Base-by-base conservation (phyloP, 2,329 filamentous ascomycete species). In the Colletotrichum abscissum region DNA sequence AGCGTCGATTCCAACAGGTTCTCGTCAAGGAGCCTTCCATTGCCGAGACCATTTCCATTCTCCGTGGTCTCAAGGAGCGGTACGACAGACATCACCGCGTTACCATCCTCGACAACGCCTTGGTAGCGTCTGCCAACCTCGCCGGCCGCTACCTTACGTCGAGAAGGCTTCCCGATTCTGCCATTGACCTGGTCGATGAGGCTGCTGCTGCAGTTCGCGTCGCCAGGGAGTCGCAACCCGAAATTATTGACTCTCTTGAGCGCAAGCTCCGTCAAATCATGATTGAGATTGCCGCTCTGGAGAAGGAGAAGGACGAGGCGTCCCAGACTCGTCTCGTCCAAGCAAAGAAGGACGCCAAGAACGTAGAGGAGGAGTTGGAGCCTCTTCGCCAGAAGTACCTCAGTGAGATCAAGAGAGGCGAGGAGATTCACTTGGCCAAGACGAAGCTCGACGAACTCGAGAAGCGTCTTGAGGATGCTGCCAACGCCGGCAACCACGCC, bases 81-180 rank as follows among this genome's bases (percentile, higher is more conserved):
- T 99, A 98, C 84, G 97, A 99, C 85, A 94, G 97, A 63, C 97
- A 99, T 83, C 97, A 99, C 82, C 95, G 96, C 88, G 97, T 99
- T 79, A 98, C 92, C 76, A 99, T 99, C 77, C 92, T 96, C 56
- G 97, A 99, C 80, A 95, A 92, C 79, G 97, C 97, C 75, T 94
- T 99, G 75, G 96, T 99, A 19, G 90, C 95, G 63, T 91, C 97
- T 5, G 94, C 97, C n/a, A 97, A 92, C 69, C 90, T 99, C 65
- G 97, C 97, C 16, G 94, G 96, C 60, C 93, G 97, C 69, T 99
- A 99, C 79, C 92, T 99, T 67, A 99, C 97, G 1, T 92, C 93
- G 63, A 91, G 97, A 77, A 92, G 97, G 80, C 90, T 99, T 75
- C 97, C 97, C 3, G 97, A 99, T 82, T 99, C 97, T 4, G 97